Percentiles rank a stretch among this genome's conserved stretches.
These are phyloP conservation scores for Cicer yamashitae DNA, from an alignment of 306 rosid genomes.

Conservation along the genomic window DNA sequence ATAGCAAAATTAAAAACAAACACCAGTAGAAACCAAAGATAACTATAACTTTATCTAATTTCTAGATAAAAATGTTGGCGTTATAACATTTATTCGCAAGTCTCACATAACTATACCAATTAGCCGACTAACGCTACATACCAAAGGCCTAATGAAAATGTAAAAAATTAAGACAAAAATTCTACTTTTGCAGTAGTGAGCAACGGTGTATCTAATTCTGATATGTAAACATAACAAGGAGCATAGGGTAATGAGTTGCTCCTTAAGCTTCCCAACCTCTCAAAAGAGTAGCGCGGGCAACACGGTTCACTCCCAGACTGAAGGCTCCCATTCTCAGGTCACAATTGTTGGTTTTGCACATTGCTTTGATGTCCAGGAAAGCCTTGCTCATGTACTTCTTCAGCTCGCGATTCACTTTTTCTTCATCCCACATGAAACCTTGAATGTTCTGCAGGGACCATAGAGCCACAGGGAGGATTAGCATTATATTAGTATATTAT, in stretches of 20 bases:
- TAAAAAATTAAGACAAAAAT: neutral
- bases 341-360: constrained; percentile 71
- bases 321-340: constrained; percentile 80
- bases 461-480: neutral
- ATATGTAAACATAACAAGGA: neutral
- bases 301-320: constrained; percentile 72
- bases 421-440: constrained; percentile 89
- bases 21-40: neutral
- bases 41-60: constrained; percentile 5
- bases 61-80: neutral
- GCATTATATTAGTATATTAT: neutral
- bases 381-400: constrained; percentile 69
- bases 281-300: constrained; percentile 68
- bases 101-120: constrained; percentile 23
- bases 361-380: constrained; percentile 63
- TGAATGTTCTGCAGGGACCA: constrained; percentile 68
- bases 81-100: constrained; percentile 37
- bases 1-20: neutral
- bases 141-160: neutral
- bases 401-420: constrained; percentile 64
- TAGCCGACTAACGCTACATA: constrained; percentile 6
- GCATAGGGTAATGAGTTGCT: too few species aligned
- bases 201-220: constrained; percentile 10
- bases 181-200: constrained; percentile 24
- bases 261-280: constrained; percentile 77